Conservation (phyloP, 2,329 filamentous ascomycete species). For the Colletotrichum costaricense region DNA sequence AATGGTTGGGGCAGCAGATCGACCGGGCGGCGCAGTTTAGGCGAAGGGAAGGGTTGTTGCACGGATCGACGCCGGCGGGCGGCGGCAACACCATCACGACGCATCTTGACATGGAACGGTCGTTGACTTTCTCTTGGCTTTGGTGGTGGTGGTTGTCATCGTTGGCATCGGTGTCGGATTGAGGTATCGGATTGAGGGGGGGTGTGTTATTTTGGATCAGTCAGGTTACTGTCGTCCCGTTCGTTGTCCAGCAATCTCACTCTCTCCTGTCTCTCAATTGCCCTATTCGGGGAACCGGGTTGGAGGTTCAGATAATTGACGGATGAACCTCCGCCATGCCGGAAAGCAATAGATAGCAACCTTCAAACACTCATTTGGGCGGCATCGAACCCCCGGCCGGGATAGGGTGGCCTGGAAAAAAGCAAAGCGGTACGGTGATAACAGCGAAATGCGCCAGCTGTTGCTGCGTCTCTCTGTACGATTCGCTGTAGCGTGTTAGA, state of each 20-base stretch:
- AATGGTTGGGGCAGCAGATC: conserved; percentile 19
- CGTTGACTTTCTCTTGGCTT: neutral
- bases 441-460: neutral
- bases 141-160: neutral
- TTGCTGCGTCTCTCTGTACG: neutral
- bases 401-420: conserved; percentile 11
- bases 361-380: neutral
- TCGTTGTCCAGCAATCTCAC: conserved; percentile 10
- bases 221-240: neutral
- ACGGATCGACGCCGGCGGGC: conserved; percentile 21
- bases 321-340: neutral
- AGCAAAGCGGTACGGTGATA: neutral
- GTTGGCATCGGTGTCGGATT: neutral
- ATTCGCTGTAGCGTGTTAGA: neutral
- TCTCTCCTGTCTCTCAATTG: conserved; percentile 22
- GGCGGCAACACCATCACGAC: neutral
- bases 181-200: neutral
- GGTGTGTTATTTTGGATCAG: neutral
- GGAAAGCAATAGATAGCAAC: neutral
- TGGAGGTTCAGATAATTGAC: neutral
- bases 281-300: neutral
- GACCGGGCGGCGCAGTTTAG: neutral
- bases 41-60: conserved; percentile 10
- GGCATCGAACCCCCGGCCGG: conserved; percentile 6
- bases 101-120: neutral